Evolutionary conservation across 31 red algal species (phyloP).

Genomic region (Odonthalia washingtoniensis): DNA sequence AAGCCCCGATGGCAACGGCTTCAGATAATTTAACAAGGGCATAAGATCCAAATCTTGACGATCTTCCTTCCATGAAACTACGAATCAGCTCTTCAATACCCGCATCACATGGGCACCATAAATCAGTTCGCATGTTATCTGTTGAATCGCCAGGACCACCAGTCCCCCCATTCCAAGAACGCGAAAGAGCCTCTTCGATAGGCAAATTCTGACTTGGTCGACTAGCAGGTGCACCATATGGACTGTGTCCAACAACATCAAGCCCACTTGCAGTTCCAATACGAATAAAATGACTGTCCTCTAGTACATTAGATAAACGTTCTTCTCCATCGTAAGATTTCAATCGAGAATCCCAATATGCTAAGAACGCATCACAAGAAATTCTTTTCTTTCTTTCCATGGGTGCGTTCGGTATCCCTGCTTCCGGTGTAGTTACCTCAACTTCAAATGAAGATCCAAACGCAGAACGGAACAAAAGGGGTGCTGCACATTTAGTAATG

Average conservation of each 20-base stretch:
- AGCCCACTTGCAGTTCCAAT: constrained; percentile 5
- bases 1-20: constrained; percentile 74
- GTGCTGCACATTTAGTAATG: constrained; percentile 76
- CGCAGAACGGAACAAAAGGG: constrained; percentile 68
- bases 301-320: constrained; percentile 60
- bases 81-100: constrained; percentile 70
- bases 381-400: constrained; percentile 55
- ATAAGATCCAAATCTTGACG: constrained; percentile 71
- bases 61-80: constrained; percentile 74
- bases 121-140: constrained; percentile 44
- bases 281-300: constrained; percentile 29
- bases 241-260: constrained; percentile 46
- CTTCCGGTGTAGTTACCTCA: constrained; percentile 77
- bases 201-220: constrained; percentile 21
- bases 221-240: constrained; percentile 52
- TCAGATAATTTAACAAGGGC: constrained; percentile 77
- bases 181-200: too few species aligned
- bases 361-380: constrained; percentile 56
- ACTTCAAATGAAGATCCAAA: constrained; percentile 69
- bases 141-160: not conserved
- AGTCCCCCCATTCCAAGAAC: not conserved
- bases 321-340: constrained; percentile 69
- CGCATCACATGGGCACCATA: constrained; percentile 73
- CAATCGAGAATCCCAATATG: constrained; percentile 65
- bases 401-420: constrained; percentile 59